Evolutionary conservation across 768 basidiomycete genomes (phyloP).

Genomic region (Obba rivulosa): DNA sequence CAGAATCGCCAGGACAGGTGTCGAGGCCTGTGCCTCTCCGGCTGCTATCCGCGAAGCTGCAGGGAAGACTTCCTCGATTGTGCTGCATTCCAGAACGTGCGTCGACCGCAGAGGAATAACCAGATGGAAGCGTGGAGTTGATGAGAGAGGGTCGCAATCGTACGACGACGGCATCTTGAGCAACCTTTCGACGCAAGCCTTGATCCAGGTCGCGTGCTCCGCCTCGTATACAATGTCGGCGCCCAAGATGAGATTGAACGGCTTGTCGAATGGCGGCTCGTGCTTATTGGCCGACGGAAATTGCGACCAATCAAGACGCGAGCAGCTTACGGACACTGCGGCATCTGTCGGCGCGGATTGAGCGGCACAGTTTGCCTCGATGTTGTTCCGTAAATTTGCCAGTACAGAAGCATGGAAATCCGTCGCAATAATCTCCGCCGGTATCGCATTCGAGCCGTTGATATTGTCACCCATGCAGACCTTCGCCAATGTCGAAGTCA

Average conservation of each 20-base stretch:
- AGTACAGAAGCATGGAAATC: conserved; percentile 48
- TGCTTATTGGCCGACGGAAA: neutral
- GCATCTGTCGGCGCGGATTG: conserved; percentile 9
- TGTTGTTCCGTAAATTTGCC: conserved; percentile 41
- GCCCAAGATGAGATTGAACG: conserved; percentile 47
- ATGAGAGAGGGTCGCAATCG: conserved; percentile 13
- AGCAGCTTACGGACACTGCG: conserved; percentile 18
- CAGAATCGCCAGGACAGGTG: conserved; percentile 41
- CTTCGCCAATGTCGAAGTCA: conserved; percentile 37
- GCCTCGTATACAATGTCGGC: conserved; percentile 53
- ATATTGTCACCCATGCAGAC: conserved; percentile 4
- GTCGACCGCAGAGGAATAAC: conserved; percentile 72
- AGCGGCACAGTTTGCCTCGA: conserved; percentile 26
- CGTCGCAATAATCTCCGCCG: conserved; percentile 34
- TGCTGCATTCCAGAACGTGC: conserved; percentile 51
- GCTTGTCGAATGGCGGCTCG: conserved; percentile 20
- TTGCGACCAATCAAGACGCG: conserved; percentile 37
- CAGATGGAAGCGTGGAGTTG: conserved; percentile 51
- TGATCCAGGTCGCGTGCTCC: conserved; percentile 43
- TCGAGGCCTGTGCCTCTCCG: conserved; percentile 1
- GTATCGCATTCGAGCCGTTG: too few species aligned
- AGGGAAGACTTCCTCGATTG: conserved; percentile 53
- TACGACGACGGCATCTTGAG: conserved; percentile 29
- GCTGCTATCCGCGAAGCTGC: conserved; percentile 3
- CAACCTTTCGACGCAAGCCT: conserved; percentile 32